Evolutionary conservation across 805 yeast species (phyloP), one percentile per base, ranked within the genome.

Genomic region (Kuraishia molischiana): DNA sequence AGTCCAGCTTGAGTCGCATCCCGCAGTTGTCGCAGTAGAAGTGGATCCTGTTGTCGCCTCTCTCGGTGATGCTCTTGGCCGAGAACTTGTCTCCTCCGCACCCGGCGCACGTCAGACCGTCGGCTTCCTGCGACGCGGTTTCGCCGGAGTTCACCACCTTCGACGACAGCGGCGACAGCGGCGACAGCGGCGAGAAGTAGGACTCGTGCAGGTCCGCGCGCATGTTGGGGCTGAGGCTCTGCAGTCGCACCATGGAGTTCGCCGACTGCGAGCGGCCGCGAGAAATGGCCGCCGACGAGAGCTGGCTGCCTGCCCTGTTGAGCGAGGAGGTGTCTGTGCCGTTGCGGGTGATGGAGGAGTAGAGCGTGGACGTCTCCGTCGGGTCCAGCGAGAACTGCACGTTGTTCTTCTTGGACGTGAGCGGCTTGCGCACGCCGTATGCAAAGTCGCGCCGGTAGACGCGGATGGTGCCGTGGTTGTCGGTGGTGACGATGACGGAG

Each of bases 391-490:
- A 22, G 11, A 22, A 22, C 20, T 42, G 43, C 13, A 46, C 36
- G n/a, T 30, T 35, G 6, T 41, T 34, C 31, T 48, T 43, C n/a
- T 18, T 32, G 3, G 44, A 36, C 2, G 3, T 34, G 38, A 28
- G 17, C 17, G 31, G 17, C 36, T 64, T 64, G 39, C 79, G 50
- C 11, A 64, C 56, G 9, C 51, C 48, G 37, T 72, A 64, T 0
- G 92, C 81, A 38, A 80, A 67, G 54, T 87, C 97, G 40, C 85
- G 80, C 50, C 97, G 66, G 53, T 83, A 84, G 0, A 87, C 82
- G 33, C 92, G 59, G 22, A 87, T 82, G 2, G 68, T 46, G 0
- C 96, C 96, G 18, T 64, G 58, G 39, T 72, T 73, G 56, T 87
- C 97, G 0, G 90, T 76, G 1, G 92, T 79, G 2, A 87, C 78